phyloP scores from a whole-genome alignment of 352 stramenopile genomes.

The Globisporangium apiculatum region DNA sequence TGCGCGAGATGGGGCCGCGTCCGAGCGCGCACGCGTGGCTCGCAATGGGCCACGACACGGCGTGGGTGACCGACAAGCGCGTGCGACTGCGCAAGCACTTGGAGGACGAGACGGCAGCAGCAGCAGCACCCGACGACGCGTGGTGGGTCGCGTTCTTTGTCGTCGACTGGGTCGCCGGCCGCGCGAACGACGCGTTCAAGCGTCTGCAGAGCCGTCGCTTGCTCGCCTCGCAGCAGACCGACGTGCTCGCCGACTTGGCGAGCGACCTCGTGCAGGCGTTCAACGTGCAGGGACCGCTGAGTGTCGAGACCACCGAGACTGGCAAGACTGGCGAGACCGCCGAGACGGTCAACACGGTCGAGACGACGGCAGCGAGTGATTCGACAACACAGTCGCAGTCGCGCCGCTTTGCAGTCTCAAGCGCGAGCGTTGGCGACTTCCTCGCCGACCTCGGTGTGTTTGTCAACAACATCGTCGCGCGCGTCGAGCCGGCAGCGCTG shows the following conservation, averaged over 20 bases:
- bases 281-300: constrained; percentile 16
- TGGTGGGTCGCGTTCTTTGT: constrained; percentile 60
- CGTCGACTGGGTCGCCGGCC: constrained; percentile 40
- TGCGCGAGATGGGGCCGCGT: constrained; percentile 21
- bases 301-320: too few species aligned
- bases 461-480: constrained; percentile 23
- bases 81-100: constrained; percentile 41
- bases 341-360: not conserved
- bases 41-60: constrained; percentile 25
- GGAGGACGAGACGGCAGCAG: constrained; percentile 11
- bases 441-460: constrained; percentile 35
- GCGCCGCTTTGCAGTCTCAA: constrained; percentile 24
- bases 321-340: too few species aligned
- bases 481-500: constrained; percentile 16
- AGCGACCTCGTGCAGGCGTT: constrained; percentile 26
- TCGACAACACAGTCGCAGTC: constrained; percentile 13
- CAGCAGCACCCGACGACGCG: constrained; percentile 20
- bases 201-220: constrained; percentile 24
- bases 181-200: constrained; percentile 26
- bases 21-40: constrained; percentile 23
- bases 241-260: constrained; percentile 19
- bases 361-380: not conserved
- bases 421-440: constrained; percentile 28
- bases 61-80: constrained; percentile 51
- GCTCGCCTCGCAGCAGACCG: constrained; percentile 10